Evolutionary conservation across 2,329 filamentous ascomycete genomes (phyloP).

Genomic region (Aotearoamyces nothofagi): DNA sequence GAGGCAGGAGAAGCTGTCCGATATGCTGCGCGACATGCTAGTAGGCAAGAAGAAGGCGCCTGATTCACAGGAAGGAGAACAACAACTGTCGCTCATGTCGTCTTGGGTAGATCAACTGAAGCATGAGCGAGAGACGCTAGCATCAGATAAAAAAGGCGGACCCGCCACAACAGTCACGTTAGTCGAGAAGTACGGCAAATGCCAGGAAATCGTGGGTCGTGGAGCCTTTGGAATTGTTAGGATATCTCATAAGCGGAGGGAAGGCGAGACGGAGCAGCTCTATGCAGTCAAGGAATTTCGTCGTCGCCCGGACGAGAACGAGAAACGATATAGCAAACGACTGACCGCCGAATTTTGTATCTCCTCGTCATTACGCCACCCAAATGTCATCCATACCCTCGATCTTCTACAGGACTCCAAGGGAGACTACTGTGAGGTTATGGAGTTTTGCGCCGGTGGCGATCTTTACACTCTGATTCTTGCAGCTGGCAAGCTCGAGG

Average conservation of each 20-base stretch:
- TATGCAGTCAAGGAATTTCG: conserved; percentile 98
- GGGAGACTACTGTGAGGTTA: conserved; percentile 96
- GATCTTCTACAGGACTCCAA: conserved; percentile 92
- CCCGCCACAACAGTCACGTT: conserved; percentile 63
- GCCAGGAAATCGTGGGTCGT: conserved; percentile 89
- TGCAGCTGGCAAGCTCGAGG: conserved; percentile 80
- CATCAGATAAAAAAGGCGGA: conserved; percentile 61
- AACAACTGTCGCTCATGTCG: conserved; percentile 83
- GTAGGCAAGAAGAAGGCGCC: conserved; percentile 63
- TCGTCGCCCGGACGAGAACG: conserved; percentile 80
- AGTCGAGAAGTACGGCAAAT: conserved; percentile 96
- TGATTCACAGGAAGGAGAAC: conserved; percentile 41
- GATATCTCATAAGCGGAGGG: conserved; percentile 90
- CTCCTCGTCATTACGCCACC: conserved; percentile 88
- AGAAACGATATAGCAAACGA: conserved; percentile 96
- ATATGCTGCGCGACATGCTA: conserved; percentile 78
- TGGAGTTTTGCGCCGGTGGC: conserved; percentile 96
- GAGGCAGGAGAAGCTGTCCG: conserved; percentile 85
- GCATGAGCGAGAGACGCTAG: conserved; percentile 68
- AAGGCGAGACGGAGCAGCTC: conserved; percentile 70
- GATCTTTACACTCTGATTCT: conserved; percentile 91
- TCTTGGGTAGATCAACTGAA: conserved; percentile 92
- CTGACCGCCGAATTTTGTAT: conserved; percentile 97
- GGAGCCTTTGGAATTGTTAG: conserved; percentile 95
- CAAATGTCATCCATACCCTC: conserved; percentile 95